phyloP scores from a whole-genome alignment of 257 asterid species.

The Ligustrum vulgare region DNA sequence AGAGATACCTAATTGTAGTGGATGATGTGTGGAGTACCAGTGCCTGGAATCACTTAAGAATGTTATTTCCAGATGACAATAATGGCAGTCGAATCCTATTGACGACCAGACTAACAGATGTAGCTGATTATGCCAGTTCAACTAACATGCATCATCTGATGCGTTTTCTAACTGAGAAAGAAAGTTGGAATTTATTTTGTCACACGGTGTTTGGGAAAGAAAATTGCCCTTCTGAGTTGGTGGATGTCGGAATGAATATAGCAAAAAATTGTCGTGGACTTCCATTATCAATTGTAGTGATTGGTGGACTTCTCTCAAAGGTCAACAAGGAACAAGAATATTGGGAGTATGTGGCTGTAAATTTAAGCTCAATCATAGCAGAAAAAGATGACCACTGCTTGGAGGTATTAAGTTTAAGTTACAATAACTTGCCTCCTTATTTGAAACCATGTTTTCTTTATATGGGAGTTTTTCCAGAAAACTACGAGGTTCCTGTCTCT shows the following conservation, averaged over 20 bases:
- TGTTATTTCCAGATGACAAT: conserved; percentile 15
- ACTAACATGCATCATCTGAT: not conserved
- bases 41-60: conserved; percentile 13
- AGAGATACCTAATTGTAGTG: conserved; percentile 7
- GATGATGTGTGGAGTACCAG: conserved; percentile 31
- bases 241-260: conserved; percentile 17
- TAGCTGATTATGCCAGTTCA: not conserved
- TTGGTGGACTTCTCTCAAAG: too few relatives aligned
- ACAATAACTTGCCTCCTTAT: too few relatives aligned
- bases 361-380: too few relatives aligned
- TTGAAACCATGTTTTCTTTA: too few relatives aligned
- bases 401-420: too few relatives aligned
- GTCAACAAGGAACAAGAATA: too few relatives aligned
- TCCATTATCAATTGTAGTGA: too few relatives aligned
- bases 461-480: too few relatives aligned
- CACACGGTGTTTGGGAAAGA: conserved; percentile 1
- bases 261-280: too few relatives aligned
- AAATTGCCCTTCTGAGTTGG: conserved; percentile 26
- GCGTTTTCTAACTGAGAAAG: conserved; percentile 22
- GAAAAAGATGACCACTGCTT: too few relatives aligned
- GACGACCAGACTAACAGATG: conserved; percentile 23
- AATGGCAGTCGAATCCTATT: conserved; percentile 27
- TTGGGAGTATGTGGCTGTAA: too few relatives aligned
- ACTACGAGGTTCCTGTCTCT: too few relatives aligned
- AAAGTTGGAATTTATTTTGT: conserved; percentile 30